phyloP scores from a whole-genome alignment of 257 asterid species.

The Knoxia roxburghii region DNA sequence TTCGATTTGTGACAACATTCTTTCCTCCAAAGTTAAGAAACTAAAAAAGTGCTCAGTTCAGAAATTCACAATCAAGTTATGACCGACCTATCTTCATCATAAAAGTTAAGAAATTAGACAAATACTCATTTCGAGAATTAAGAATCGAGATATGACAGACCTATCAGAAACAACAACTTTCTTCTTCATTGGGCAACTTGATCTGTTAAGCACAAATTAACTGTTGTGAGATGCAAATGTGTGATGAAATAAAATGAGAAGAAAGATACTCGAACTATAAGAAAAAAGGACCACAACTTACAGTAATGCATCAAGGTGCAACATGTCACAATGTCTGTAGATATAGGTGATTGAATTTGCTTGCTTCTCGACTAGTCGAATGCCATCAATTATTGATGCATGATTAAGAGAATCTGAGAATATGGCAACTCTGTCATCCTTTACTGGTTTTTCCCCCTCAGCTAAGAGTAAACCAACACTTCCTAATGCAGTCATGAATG shows the following conservation, averaged over 20 bases:
- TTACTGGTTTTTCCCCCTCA: conserved; percentile 41
- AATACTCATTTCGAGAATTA: conserved; percentile 1
- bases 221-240: conserved; percentile 16
- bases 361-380: conserved; percentile 90
- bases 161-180: conserved; percentile 91
- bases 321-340: conserved; percentile 86
- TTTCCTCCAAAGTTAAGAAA: neutral
- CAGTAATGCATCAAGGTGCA: conserved; percentile 78
- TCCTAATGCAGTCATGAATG: conserved; percentile 80
- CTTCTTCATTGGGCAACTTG: conserved; percentile 81
- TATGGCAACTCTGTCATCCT: conserved; percentile 66
- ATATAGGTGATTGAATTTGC: conserved; percentile 55
- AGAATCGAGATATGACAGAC: conserved; percentile 40
- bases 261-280: conserved; percentile 6
- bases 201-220: conserved; percentile 47
- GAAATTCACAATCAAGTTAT: conserved; percentile 14
- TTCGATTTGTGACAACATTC: neutral
- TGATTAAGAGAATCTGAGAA: conserved; percentile 58
- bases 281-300: conserved; percentile 33
- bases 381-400: conserved; percentile 97
- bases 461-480: conserved; percentile 57
- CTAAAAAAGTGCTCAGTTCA: neutral
- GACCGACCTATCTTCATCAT: conserved; percentile 94
- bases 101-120: too few species aligned
- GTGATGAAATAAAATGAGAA: conserved; percentile 9